Percentiles rank a stretch among this genome's conserved stretches.
phyloP scores from a whole-genome alignment of 345 rosid genomes.

The Citrus hindsii region DNA sequence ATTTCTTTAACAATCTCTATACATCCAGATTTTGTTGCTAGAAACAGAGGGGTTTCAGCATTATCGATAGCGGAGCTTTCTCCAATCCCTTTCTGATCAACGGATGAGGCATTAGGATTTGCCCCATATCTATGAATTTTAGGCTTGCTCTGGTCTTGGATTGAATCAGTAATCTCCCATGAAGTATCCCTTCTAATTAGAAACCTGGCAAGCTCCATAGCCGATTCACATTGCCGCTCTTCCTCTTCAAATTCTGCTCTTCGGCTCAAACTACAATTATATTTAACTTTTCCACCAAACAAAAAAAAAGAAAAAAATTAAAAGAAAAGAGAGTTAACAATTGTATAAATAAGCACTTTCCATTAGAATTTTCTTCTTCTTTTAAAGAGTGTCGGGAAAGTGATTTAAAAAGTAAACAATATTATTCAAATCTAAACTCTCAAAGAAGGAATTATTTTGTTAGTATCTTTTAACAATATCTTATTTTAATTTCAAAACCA shows the following conservation, averaged over 20 bases:
- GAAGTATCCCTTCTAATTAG: conserved; percentile 20
- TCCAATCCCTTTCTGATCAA: background rate
- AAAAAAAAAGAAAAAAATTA: background rate
- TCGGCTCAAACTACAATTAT: background rate
- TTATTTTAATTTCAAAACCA: too few species aligned
- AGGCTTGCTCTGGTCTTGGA: conserved; percentile 3
- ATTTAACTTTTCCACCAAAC: background rate
- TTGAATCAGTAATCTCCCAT: conserved; percentile 1
- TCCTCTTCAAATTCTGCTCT: background rate
- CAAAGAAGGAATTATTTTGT: too few species aligned
- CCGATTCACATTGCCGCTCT: background rate
- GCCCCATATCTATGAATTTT: conserved; percentile 7
- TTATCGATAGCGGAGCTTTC: background rate
- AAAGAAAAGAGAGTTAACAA: background rate
- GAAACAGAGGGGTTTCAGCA: conserved; percentile 3
- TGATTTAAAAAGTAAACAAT: too few species aligned
- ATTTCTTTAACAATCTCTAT: conserved; percentile 2
- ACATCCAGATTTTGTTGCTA: conserved; percentile 11
- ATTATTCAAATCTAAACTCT: too few species aligned
- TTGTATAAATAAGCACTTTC: background rate
- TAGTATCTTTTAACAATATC: too few species aligned
- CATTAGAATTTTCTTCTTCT: background rate
- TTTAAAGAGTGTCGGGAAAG: too few species aligned
- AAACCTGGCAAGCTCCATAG: conserved; percentile 10
- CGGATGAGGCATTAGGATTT: background rate